phyloP scores from a whole-genome alignment of 2,329 filamentous ascomycete genomes.

The Paracoccidioides lutzii region DNA sequence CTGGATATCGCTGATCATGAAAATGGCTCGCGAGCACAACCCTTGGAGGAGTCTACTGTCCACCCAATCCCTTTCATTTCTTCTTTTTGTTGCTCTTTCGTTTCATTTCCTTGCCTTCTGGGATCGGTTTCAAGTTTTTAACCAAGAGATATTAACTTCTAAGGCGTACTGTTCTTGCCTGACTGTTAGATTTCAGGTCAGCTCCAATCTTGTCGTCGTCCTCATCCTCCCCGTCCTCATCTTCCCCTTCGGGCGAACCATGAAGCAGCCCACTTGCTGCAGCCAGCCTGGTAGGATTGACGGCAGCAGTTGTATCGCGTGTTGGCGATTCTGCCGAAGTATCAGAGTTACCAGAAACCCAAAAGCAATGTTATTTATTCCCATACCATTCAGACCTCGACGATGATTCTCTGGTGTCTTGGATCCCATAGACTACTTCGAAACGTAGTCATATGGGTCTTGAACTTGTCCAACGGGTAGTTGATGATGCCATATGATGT shows the following conservation, averaged over 20 bases:
- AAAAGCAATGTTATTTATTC: neutral
- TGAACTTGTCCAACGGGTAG: neutral
- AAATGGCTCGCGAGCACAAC: constrained; percentile 36
- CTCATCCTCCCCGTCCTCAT: constrained; percentile 20
- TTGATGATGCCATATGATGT: neutral
- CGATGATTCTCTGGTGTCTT: constrained; percentile 7
- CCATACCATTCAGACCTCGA: constrained; percentile 7
- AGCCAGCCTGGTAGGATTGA: constrained; percentile 4
- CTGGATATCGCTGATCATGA: constrained; percentile 31
- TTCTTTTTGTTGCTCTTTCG: constrained; percentile 28
- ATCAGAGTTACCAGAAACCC: neutral
- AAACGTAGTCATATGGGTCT: neutral
- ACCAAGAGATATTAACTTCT: neutral
- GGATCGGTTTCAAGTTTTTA: constrained; percentile 5
- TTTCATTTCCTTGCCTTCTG: constrained; percentile 30
- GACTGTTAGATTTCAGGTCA: constrained; percentile 10
- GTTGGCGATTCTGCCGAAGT: neutral
- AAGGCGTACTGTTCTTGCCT: constrained; percentile 5
- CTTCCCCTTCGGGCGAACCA: constrained; percentile 8
- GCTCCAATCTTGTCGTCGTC: constrained; percentile 12
- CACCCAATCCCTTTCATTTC: constrained; percentile 23
- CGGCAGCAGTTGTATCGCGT: neutral
- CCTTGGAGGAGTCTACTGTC: constrained; percentile 36
- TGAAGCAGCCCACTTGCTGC: constrained; percentile 2
- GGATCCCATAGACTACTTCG: constrained; percentile 7